Conservation (phyloP, 805 yeast species). For the Starmerella lactis-condensi region DNA sequence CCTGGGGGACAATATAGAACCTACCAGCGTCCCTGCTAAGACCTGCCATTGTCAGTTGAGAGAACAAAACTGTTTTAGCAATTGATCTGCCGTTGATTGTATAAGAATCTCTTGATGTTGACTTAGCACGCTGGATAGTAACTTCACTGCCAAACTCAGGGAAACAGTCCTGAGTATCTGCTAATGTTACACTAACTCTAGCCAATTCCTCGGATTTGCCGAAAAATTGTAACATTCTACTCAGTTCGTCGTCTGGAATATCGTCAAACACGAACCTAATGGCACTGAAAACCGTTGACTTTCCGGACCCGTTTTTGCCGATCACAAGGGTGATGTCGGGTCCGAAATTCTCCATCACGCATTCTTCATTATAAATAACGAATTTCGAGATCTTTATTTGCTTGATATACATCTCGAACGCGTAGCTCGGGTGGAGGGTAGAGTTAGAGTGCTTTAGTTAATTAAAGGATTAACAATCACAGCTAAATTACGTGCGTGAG, state of each 20-base stretch:
- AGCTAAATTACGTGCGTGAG: too few species aligned
- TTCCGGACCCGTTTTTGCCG: slow-evolving; percentile 38
- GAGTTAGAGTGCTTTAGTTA: too few species aligned
- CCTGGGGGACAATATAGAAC: slow-evolving; percentile 93
- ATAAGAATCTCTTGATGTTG: slow-evolving; percentile 36
- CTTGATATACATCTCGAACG: slow-evolving; percentile 11
- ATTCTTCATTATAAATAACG: slow-evolving; percentile 75
- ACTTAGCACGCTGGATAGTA: slow-evolving; percentile 74
- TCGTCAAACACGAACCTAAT: slow-evolving; percentile 76
- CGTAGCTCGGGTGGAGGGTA: too few species aligned
- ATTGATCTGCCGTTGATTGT: slow-evolving; percentile 65
- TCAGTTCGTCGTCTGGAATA: slow-evolving; percentile 42
- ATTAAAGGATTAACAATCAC: too few species aligned
- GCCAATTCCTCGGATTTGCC: slow-evolving; percentile 27
- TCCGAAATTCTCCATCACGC: slow-evolving; percentile 54
- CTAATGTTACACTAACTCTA: slow-evolving; percentile 75
- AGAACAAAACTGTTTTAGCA: slow-evolving; percentile 62
- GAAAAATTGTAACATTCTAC: background rate
- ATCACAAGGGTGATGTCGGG: slow-evolving; percentile 69
- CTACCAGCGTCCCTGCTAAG: slow-evolving; percentile 77
- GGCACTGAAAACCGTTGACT: slow-evolving; percentile 89
- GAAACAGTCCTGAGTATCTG: slow-evolving; percentile 58
- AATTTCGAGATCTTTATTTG: slow-evolving; percentile 70
- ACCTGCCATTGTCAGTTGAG: slow-evolving; percentile 70
- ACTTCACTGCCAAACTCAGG: slow-evolving; percentile 54